phyloP scores from a whole-genome alignment of 2,329 filamentous ascomycete genomes.

The Talaromyces pinophilus region DNA sequence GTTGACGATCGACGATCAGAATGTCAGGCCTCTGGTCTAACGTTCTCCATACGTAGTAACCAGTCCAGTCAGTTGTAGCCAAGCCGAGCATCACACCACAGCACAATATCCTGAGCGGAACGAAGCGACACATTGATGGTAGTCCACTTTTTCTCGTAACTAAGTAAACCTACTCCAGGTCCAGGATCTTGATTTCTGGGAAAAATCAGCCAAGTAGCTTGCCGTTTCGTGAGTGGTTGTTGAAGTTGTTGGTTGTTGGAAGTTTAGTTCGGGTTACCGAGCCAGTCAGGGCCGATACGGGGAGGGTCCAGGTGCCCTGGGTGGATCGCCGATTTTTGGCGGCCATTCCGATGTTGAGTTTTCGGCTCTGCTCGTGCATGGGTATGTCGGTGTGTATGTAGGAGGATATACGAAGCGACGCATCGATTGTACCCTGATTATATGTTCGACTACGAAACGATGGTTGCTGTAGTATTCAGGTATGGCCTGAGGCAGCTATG shows the following conservation, averaged over 20 bases:
- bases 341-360: background rate
- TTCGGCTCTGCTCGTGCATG: background rate
- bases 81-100: background rate
- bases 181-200: background rate
- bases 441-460: background rate
- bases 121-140: background rate
- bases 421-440: background rate
- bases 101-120: background rate
- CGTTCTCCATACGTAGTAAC: background rate
- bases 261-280: slow-evolving; percentile 16
- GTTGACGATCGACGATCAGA: slow-evolving; percentile 2
- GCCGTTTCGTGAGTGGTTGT: background rate
- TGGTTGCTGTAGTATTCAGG: background rate
- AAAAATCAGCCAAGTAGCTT: background rate
- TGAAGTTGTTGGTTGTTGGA: slow-evolving; percentile 6
- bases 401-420: background rate
- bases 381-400: background rate
- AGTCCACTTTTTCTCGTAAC: background rate
- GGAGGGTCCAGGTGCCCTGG: background rate
- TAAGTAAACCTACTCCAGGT: background rate
- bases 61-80: background rate
- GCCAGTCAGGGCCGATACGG: slow-evolving; percentile 11
- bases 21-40: background rate
- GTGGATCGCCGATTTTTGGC: background rate
- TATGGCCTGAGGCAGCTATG: background rate